phyloP scores from a whole-genome alignment of 179 eudicot genomes.

The Gypsophila paniculata region DNA sequence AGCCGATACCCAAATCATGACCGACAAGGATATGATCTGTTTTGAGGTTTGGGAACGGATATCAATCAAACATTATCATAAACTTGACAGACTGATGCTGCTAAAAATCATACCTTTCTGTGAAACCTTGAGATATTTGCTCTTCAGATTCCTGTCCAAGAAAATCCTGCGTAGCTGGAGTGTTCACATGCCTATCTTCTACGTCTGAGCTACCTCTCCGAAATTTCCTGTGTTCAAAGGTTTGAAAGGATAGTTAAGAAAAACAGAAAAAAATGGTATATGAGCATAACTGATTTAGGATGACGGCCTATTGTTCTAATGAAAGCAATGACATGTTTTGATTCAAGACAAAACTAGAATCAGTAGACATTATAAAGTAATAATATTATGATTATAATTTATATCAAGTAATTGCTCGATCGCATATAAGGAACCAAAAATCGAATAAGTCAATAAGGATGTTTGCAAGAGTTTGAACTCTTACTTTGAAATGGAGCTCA shows the following conservation, averaged over 20 bases:
- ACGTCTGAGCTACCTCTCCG: conserved; percentile 20
- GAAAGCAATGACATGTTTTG: background rate
- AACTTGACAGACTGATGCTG: background rate
- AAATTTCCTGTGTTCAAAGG: conserved; percentile 30
- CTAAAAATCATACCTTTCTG: conserved; percentile 30
- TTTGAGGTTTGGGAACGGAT: background rate
- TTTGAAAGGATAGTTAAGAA: background rate
- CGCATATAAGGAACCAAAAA: background rate
- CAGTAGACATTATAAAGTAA: background rate
- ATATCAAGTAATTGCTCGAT: background rate
- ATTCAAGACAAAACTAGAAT: background rate
- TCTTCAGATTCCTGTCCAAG: conserved; percentile 17
- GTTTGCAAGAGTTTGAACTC: conserved; percentile 21
- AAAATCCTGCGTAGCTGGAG: conserved; percentile 15
- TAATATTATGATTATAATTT: background rate
- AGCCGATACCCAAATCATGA: background rate
- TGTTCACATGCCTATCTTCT: conserved; percentile 25
- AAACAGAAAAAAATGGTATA: background rate
- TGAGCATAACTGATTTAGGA: background rate
- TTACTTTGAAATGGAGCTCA: conserved; percentile 52
- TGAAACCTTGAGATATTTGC: conserved; percentile 21
- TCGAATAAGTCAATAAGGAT: background rate
- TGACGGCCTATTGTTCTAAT: background rate
- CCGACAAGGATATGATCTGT: background rate
- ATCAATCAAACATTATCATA: background rate